Evolutionary conservation across 2,329 filamentous ascomycete species (phyloP), one percentile per base, ranked within the genome.

Genomic region (Byssochlamys sp.): DNA sequence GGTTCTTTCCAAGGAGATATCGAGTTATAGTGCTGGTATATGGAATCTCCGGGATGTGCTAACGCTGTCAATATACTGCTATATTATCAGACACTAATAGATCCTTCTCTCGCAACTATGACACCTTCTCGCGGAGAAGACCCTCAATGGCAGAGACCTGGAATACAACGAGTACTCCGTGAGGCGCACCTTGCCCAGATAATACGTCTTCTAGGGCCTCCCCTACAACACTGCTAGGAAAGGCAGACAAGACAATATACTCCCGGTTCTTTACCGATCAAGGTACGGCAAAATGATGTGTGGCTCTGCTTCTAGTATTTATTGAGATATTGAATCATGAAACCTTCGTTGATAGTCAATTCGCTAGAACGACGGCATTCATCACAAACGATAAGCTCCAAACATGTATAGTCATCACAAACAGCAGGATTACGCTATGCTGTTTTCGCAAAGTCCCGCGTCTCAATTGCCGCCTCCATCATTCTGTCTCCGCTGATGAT

Each of bases 401-500:
- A 45, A 45, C n/a, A n/a, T 19, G 7, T 19, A 39, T n/a, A 24
- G 12, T 45, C 39, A 45, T 45, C 4, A 19, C 39, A 45, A 45
- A 14, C 19, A 4, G 14, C 6, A 45, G n/a, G 14, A 19, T 19
- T 45, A 45, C 4, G 1, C 24, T 26, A 28, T 9, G 49, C 65
- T 7, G 61, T 58, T 59, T 70, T 69, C 49, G 78, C 79, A 71
- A 86, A 88, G 27, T 80, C 82, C 52, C 77, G 80, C 68, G 81
- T 87, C 78, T 94, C 90, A 65, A 92, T 86, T 57, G 88, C 90
- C 52, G 87, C 85, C 53, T 90, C 88, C 81, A 99, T 91, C 77
- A 96, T 89, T 67, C 82, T 85, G 72, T 92, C 89, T 28, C 95
- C 94, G 75, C 85, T 95, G 59, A 97, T 84, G 49, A 99, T 87